phyloP scores from a whole-genome alignment of 768 basidiomycete genomes.

The Ramaria sp. region DNA sequence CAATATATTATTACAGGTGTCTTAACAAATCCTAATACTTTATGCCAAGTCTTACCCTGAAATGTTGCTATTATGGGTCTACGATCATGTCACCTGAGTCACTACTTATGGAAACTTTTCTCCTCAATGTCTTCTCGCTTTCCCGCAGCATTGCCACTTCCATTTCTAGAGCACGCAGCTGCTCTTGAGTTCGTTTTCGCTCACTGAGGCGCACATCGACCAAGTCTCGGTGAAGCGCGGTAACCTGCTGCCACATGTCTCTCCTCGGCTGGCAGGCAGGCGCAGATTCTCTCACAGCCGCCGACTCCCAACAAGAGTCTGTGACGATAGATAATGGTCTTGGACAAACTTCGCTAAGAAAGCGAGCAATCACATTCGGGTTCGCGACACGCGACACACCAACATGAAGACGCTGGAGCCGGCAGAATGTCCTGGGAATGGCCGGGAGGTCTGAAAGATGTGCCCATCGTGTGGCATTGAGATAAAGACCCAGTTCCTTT shows the following conservation, averaged over 20 bases:
- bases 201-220: constrained; percentile 7
- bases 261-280: constrained; percentile 5
- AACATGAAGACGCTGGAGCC: constrained; percentile 27
- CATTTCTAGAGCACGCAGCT: constrained; percentile 1
- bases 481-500: constrained; percentile 25
- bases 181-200: constrained; percentile 1
- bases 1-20: background rate
- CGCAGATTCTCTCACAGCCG: constrained; percentile 3
- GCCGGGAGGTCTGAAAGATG: constrained; percentile 13
- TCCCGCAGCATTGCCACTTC: constrained; percentile 4
- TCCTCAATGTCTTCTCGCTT: background rate
- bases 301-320: constrained; percentile 9
- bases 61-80: background rate
- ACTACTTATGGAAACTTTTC: constrained; percentile 5
- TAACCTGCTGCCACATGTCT: constrained; percentile 7
- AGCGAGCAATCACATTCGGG: constrained; percentile 34
- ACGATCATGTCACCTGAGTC: constrained; percentile 2
- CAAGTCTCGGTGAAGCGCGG: constrained; percentile 6
- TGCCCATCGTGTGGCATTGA: constrained; percentile 21
- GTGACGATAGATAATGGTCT: constrained; percentile 5
- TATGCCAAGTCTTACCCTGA: background rate
- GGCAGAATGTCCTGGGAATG: constrained; percentile 14
- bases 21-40: background rate
- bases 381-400: constrained; percentile 39
- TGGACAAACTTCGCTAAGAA: constrained; percentile 42